Evolutionary conservation across 371 early-diverging fungal genomes (phyloP), one percentile per base, ranked within the genome.

Genomic region (Apophysomyces sp.): DNA sequence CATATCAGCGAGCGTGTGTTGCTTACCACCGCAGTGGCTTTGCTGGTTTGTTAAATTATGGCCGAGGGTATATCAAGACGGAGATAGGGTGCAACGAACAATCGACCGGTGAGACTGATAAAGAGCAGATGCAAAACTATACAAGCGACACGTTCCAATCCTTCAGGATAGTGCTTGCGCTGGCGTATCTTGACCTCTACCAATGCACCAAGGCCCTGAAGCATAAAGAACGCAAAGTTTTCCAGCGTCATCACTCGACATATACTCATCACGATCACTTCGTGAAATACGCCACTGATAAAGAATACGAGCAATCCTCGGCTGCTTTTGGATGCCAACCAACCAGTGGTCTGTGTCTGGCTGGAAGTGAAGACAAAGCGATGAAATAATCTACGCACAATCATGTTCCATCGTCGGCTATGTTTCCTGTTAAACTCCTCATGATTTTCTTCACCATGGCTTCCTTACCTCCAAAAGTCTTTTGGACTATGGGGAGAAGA

Each of bases 381-480:
- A 51, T 77, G 75, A 4, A 77, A 52, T 7, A 72, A 31, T 16
- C 73, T 74, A 12, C 69, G 70, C 16, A 77, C 67, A 9, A 66
- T 57, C 54, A 32, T 61, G 57, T 74, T 77, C 78, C 78, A 77
- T 31, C 78, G 66, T 30, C 72, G 66, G 55, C 78, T 76, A 67
- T 26, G 27, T 8, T 29, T 9, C 12, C 7, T 16, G 40, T 15
- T 24, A 30, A 49, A 9, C 8, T 8, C 27, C 18, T 15, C n/a
- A 8, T 15, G 16, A 21, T 36, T 18, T 15, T 12, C 55, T 13
- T 2, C 11, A 52, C n/a, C 54, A 7, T 6, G 9, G 21, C 27
- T 15, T 37, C 3, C 52, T 58, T 72, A 76, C 76, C 76, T 69
- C 78, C 78, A 77, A 30, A 77, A 77, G 59, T 77, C 78, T 26